Percentiles rank a stretch among this genome's conserved stretches.
Conservation (phyloP, 2,329 filamentous ascomycete species). For the Botrytis elliptica region DNA sequence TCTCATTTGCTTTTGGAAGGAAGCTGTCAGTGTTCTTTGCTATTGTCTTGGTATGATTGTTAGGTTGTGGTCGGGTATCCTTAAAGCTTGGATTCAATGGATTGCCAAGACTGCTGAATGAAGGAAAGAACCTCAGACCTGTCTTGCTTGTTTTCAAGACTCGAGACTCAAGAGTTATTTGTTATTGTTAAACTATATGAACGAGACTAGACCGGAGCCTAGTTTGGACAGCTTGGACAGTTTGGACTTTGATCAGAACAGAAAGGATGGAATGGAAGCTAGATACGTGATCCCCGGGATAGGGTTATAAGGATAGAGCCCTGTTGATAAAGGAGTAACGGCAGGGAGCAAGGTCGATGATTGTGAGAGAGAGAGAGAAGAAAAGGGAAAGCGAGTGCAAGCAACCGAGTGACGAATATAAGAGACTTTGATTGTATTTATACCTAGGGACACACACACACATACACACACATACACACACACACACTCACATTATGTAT, state of each 20-base stretch:
- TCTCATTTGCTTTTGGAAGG: not conserved
- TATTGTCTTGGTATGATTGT: constrained; percentile 10
- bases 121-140: not conserved
- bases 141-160: not conserved
- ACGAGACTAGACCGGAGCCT: not conserved
- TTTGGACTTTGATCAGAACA: not conserved
- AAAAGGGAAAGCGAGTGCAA: not conserved
- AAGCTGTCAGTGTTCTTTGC: not conserved
- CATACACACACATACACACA: too few relatives aligned
- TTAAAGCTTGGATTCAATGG: not conserved
- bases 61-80: constrained; percentile 4
- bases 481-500: not conserved
- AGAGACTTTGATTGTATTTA: not conserved
- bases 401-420: not conserved
- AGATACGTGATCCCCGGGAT: not conserved
- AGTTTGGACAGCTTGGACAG: not conserved
- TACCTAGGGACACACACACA: not conserved
- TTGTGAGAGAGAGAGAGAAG: not conserved
- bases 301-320: not conserved
- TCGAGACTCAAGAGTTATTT: not conserved
- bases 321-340: not conserved
- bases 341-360: not conserved
- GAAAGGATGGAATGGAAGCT: not conserved
- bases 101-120: not conserved
- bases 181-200: not conserved